Evolutionary conservation across 2,329 filamentous ascomycete genomes (phyloP).

Genomic region (Pseudophaeomoniella oleicola): DNA sequence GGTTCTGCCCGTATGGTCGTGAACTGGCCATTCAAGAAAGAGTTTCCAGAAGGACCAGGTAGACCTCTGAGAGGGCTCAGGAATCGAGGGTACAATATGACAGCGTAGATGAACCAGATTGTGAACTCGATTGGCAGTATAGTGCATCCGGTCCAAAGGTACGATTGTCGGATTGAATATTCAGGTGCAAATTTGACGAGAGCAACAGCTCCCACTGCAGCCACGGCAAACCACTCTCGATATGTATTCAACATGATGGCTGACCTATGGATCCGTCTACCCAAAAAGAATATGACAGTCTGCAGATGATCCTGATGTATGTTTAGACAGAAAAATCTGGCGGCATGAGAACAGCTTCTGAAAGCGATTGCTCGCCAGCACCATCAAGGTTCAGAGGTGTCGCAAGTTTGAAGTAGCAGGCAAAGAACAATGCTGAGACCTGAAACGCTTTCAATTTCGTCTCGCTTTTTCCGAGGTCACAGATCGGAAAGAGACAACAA

Average conservation of each 20-base stretch:
- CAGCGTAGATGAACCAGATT: constrained; percentile 15
- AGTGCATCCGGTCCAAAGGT: constrained; percentile 10
- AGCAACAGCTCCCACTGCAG: constrained; percentile 5
- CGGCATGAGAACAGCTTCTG: too few relatives aligned
- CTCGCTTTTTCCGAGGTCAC: too few relatives aligned
- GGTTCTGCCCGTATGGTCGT: constrained; percentile 20
- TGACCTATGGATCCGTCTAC: too few relatives aligned
- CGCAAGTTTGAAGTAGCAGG: too few relatives aligned
- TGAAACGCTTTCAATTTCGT: too few relatives aligned
- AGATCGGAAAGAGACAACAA: too few relatives aligned
- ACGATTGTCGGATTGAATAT: constrained; percentile 17
- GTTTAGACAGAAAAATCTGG: too few relatives aligned
- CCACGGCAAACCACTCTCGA: not conserved
- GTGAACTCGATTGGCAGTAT: constrained; percentile 12
- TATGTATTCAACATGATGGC: not conserved
- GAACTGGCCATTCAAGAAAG: constrained; percentile 30
- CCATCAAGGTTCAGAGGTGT: too few relatives aligned
- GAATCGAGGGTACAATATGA: constrained; percentile 42
- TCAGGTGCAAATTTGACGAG: constrained; percentile 12
- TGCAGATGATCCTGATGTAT: too few relatives aligned
- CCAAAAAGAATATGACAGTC: too few relatives aligned
- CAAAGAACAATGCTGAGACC: too few relatives aligned
- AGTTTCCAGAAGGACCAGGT: constrained; percentile 32
- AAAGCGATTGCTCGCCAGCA: too few relatives aligned
- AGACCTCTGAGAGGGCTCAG: constrained; percentile 45